phyloP scores from a whole-genome alignment of 163 green algal genomes.

The Chlamydomonas reinhardtii region DNA sequence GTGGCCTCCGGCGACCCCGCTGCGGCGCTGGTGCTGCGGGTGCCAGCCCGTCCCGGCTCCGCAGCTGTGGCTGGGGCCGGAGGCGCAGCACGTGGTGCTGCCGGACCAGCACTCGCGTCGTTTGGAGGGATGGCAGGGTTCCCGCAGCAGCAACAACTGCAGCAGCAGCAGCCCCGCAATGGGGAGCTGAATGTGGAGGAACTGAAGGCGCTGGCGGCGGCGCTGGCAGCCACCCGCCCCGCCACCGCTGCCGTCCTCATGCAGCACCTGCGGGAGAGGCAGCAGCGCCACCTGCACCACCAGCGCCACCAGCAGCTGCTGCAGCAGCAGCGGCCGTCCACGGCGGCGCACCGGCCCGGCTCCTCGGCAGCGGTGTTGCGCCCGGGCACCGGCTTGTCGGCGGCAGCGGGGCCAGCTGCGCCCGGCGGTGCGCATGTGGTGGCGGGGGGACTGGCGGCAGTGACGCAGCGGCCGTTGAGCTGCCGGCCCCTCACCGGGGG shows the following conservation, averaged over 20 bases:
- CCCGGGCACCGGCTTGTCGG: too few relatives aligned
- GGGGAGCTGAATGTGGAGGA: neutral
- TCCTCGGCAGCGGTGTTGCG: too few relatives aligned
- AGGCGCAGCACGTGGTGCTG: neutral
- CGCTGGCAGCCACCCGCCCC: neutral
- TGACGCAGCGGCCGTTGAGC: too few relatives aligned
- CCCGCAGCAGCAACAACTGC: too few relatives aligned
- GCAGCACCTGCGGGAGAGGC: neutral
- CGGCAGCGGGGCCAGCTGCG: too few relatives aligned
- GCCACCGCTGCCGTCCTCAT: neutral
- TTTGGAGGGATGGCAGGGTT: neutral
- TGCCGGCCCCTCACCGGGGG: too few relatives aligned
- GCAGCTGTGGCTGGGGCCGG: neutral
- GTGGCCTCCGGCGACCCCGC: neutral
- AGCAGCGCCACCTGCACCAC: neutral
- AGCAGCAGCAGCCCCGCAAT: too few relatives aligned
- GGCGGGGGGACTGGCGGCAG: too few relatives aligned
- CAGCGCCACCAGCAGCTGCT: too few relatives aligned
- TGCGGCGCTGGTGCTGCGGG: neutral
- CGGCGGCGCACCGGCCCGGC: too few relatives aligned
- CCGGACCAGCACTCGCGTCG: neutral
- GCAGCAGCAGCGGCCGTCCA: too few relatives aligned
- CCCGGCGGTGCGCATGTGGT: too few relatives aligned
- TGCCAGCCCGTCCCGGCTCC: neutral
- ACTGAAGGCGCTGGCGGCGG: neutral